Base-by-base conservation (phyloP, 192 early-diverging fungal genomes). In the Podila clonocystis region DNA sequence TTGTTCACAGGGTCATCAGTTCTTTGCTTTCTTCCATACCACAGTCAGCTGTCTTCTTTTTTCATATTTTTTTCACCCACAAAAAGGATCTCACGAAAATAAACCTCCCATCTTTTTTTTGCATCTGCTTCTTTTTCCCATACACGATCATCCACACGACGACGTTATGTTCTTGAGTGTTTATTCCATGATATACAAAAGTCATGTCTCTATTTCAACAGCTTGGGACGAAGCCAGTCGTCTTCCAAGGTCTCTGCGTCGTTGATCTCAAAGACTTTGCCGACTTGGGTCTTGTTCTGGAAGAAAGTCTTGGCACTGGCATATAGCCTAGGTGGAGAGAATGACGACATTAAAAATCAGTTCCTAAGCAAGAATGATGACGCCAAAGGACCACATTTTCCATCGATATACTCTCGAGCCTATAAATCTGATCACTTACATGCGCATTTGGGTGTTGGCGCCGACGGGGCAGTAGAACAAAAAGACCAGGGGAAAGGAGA, bases 401-500 rank as follows among this genome's bases (percentile, higher is more conserved):
- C 1, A 0, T 17, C 41, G 15, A 45, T 2, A 45, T 15, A 2
- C 41, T 12, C 9, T 9, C 38, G 38, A 9, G 2, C 33, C 33
- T 6, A 33, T 33, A 31, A 5, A 7, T 55, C 22, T 20, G 29
- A 58, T 38, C 73, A 84, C 86, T 74, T 64, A 84, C 91, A 85
- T 85, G 65, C 85, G 73, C 19, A 84, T 55, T 29, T 83, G 79
- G 8, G 87, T 78, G 22, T 82, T 85, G 15, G 80, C 82, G 24
- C 85, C 72, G 11, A 38, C 62, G 4, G 91, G 92, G 19, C 85
- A 86, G 74, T 92, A 92, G 67, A 90, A 91, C 19, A 93, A 75
- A 62, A 93, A 91, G 5, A 94, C 86, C 26, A 97, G 82, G 0
- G 95, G 95, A 50, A 89, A 95, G 9, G 89, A 91, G 19, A 89